Conservation (phyloP, 179 eudicot species). For the Silene vulgaris region DNA sequence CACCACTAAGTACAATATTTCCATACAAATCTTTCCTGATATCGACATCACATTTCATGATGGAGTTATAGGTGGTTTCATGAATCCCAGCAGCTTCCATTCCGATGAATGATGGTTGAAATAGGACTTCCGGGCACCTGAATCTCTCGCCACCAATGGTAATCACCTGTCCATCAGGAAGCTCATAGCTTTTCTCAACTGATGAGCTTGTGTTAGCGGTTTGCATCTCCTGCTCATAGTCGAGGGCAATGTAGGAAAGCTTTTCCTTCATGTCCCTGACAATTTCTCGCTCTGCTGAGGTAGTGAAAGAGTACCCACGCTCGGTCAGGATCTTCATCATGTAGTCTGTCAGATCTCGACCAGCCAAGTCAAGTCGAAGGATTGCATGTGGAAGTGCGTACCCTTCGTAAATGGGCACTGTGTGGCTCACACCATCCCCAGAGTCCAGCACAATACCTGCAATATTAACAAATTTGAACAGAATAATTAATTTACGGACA, state of each 20-base stretch:
- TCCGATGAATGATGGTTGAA: not conserved
- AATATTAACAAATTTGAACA: too few species aligned
- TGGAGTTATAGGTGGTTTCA: not conserved
- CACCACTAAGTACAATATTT: not conserved
- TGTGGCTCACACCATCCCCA: slow-evolving; percentile 5
- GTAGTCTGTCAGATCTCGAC: slow-evolving; percentile 5
- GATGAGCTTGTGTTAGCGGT: not conserved
- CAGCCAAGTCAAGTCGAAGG: not conserved
- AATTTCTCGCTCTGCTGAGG: not conserved
- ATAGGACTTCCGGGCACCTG: slow-evolving; percentile 1
- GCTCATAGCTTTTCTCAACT: not conserved
- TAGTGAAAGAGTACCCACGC: not conserved
- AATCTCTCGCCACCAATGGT: slow-evolving; percentile 8
- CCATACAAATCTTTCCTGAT: not conserved
- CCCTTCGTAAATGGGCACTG: not conserved
- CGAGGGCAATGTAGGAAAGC: not conserved
- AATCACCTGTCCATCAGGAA: not conserved
- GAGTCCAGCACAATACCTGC: not conserved
- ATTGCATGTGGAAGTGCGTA: slow-evolving; percentile 2
- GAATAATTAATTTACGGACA: too few species aligned
- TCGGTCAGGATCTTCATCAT: slow-evolving; percentile 3
- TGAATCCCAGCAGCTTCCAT: not conserved
- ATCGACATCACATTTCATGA: not conserved
- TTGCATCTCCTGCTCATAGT: not conserved
- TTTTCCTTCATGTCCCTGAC: slow-evolving; percentile 3